A percentile compares a stretch with the other conserved stretches of the same genome.
These are phyloP conservation scores for Ophiostoma triangulosporum DNA, from an alignment of 2,329 filamentous ascomycete genomes.

Conservation along the genomic window DNA sequence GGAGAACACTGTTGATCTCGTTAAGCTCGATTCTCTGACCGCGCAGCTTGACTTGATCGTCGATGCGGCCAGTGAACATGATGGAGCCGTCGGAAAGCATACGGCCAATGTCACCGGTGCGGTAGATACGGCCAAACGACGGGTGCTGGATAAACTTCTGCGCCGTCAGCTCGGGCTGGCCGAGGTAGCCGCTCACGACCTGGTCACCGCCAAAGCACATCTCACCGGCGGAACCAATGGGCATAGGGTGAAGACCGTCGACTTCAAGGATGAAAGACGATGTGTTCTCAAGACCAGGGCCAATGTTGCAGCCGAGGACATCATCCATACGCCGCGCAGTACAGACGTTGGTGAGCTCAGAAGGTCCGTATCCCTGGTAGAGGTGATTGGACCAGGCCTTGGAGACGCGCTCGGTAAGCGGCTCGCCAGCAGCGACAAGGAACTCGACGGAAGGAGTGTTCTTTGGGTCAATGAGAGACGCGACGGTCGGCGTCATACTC, in stretches of 20 bases:
- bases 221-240: conserved; percentile 63
- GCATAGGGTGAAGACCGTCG: conserved; percentile 38
- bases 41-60: conserved; percentile 70
- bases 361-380: conserved; percentile 73
- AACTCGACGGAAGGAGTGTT: conserved; percentile 77
- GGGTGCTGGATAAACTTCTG: conserved; percentile 58
- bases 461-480: conserved; percentile 61
- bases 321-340: conserved; percentile 51
- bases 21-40: conserved; percentile 68
- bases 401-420: conserved; percentile 61
- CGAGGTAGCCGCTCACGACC: conserved; percentile 62
- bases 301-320: conserved; percentile 63
- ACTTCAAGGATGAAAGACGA: conserved; percentile 52
- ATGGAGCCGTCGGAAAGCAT: conserved; percentile 67
- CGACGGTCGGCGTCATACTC: conserved; percentile 79
- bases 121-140: conserved; percentile 58
- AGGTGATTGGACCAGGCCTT: conserved; percentile 55
- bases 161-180: conserved; percentile 45
- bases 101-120: conserved; percentile 69
- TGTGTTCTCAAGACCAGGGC: conserved; percentile 59
- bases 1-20: conserved; percentile 55
- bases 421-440: conserved; percentile 86
- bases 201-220: conserved; percentile 80
- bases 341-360: conserved; percentile 80
- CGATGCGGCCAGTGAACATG: conserved; percentile 56